Percentiles rank a stretch among this genome's conserved stretches.
Conservation (phyloP, 1,139 yeast genomes). For the Suhomyces coccinellae region DNA sequence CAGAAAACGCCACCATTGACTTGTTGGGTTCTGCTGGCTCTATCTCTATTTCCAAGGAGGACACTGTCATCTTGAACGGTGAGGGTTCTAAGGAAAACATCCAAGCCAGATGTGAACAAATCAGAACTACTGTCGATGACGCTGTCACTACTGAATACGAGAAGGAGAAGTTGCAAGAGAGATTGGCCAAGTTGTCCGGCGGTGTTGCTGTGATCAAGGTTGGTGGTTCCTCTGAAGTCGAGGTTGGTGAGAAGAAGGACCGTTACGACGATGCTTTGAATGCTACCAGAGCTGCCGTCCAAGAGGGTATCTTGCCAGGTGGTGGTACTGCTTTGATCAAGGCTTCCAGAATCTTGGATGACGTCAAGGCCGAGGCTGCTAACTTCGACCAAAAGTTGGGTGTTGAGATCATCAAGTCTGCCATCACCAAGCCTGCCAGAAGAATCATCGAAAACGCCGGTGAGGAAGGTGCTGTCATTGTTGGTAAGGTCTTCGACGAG, state of each 20-base stretch:
- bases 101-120: slow-evolving; percentile 93
- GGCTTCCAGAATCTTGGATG: slow-evolving; percentile 83
- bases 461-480: slow-evolving; percentile 96
- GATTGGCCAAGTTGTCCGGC: slow-evolving; percentile 96
- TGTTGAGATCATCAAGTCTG: slow-evolving; percentile 91
- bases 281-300: slow-evolving; percentile 99
- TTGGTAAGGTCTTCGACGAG: slow-evolving; percentile 91
- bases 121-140: slow-evolving; percentile 75
- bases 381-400: slow-evolving; percentile 99
- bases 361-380: slow-evolving; percentile 62
- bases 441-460: slow-evolving; percentile 98
- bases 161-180: slow-evolving; percentile 96
- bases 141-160: slow-evolving; percentile 90
- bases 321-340: slow-evolving; percentile 99
- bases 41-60: slow-evolving; percentile 93
- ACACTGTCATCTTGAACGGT: slow-evolving; percentile 93
- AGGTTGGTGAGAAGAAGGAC: slow-evolving; percentile 99
- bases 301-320: slow-evolving; percentile 99
- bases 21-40: slow-evolving; percentile 93
- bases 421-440: slow-evolving; percentile 96
- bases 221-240: slow-evolving; percentile 98
- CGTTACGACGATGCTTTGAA: slow-evolving; percentile 98
- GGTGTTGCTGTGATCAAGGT: slow-evolving; percentile 99
- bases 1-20: slow-evolving; percentile 92
- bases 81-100: slow-evolving; percentile 90